A percentile compares a stretch with the other conserved stretches of the same genome.
phyloP scores from a whole-genome alignment of 371 early-diverging fungal genomes.

The Mucor mucedo region DNA sequence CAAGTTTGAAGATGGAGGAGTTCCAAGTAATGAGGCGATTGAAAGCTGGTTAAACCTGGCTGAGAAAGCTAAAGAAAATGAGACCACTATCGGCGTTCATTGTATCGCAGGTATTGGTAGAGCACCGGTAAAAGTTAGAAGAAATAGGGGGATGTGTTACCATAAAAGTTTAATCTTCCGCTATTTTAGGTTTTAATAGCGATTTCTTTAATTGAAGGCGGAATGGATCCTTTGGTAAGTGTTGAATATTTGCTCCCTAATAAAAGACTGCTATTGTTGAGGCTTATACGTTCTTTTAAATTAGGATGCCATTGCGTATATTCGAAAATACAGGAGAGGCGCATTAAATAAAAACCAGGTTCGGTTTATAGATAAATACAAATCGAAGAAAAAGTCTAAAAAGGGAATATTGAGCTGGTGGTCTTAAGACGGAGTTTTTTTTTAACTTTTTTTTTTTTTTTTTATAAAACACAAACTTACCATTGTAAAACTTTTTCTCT shows the following conservation, averaged over 20 bases:
- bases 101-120: slow-evolving; percentile 77
- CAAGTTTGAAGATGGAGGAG: slow-evolving; percentile 66
- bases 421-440: not conserved
- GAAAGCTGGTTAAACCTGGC: slow-evolving; percentile 46
- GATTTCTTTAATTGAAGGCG: slow-evolving; percentile 67
- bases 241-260: too few species aligned
- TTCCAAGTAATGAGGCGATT: slow-evolving; percentile 47
- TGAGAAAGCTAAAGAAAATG: slow-evolving; percentile 36
- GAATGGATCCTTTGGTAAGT: slow-evolving; percentile 69
- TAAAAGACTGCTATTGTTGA: not conserved
- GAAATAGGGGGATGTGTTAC: not conserved
- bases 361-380: slow-evolving; percentile 53
- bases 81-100: slow-evolving; percentile 65
- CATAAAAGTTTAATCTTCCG: not conserved
- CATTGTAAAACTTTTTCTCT: slow-evolving; percentile 2
- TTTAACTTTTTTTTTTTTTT: slow-evolving; percentile 7
- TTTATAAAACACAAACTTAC: not conserved
- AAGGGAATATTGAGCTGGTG: not conserved
- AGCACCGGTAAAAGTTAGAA: slow-evolving; percentile 62
- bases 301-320: slow-evolving; percentile 64
- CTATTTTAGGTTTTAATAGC: slow-evolving; percentile 58
- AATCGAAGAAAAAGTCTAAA: not conserved
- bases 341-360: slow-evolving; percentile 72
- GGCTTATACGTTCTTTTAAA: not conserved
- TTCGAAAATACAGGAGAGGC: slow-evolving; percentile 66